These are phyloP conservation scores for Panaeolus cyanescens DNA, from an alignment of 768 basidiomycete species.

Conservation along the genomic window DNA sequence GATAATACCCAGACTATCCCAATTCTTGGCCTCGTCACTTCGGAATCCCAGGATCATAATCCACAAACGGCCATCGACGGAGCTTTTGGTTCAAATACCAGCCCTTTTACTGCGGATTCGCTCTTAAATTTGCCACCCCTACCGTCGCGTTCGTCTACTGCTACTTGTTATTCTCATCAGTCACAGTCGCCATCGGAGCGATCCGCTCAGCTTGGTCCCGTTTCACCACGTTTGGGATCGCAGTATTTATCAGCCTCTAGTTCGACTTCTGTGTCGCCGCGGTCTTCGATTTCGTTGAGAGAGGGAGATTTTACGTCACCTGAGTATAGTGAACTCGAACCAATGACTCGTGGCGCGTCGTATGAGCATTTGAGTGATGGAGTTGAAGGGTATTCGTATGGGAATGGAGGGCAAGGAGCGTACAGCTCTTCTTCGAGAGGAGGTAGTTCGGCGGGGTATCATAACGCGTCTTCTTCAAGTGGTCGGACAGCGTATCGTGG, in stretches of 20 bases:
- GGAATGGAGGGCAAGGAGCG: background rate
- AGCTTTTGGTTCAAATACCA: conserved; percentile 5
- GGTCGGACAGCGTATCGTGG: background rate
- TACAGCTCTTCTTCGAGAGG: no score
- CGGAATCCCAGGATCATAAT: background rate
- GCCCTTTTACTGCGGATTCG: background rate
- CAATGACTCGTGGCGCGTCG: background rate
- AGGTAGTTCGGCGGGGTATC: background rate
- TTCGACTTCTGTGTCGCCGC: background rate
- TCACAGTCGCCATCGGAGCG: background rate
- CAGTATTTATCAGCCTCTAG: background rate
- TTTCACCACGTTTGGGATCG: background rate
- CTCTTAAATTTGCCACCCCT: background rate
- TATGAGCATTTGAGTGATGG: background rate
- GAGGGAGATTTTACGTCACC: background rate
- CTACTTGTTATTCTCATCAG: background rate
- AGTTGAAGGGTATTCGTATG: background rate
- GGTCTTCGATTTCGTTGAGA: background rate
- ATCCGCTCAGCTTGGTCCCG: background rate
- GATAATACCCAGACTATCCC: background rate
- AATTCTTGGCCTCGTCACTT: background rate
- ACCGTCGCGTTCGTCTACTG: background rate
- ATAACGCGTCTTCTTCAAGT: background rate
- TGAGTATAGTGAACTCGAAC: background rate
- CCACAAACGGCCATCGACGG: conserved; percentile 7